Conservation (phyloP, 371 early-diverging fungal genomes). For the Mortierella sp. region DNA sequence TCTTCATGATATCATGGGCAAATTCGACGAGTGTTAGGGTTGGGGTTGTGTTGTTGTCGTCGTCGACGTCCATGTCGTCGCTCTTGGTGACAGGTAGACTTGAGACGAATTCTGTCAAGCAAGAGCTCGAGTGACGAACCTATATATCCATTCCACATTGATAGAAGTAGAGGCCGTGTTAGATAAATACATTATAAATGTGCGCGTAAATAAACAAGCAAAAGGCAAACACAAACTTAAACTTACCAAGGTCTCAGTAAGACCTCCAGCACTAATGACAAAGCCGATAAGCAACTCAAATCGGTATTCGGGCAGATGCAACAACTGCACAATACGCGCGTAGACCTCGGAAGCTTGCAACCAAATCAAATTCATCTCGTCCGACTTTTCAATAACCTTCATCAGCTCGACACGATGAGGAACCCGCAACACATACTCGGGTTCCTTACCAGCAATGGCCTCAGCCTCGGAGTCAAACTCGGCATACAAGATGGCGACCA, state of each 20-base stretch:
- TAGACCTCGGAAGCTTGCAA: conserved; percentile 76
- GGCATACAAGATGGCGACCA: conserved; percentile 62
- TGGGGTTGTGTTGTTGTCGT: not conserved
- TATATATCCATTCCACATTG: conserved; percentile 17
- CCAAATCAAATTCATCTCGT: conserved; percentile 77
- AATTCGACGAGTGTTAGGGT: conserved; percentile 53
- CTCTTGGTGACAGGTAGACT: conserved; percentile 53
- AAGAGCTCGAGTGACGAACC: conserved; percentile 81
- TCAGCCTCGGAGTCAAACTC: conserved; percentile 28
- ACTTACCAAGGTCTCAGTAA: conserved; percentile 84
- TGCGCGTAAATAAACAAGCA: not conserved
- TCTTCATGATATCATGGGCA: conserved; percentile 59
- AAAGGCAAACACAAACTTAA: not conserved
- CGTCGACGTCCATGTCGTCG: conserved; percentile 21
- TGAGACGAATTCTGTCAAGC: conserved; percentile 74
- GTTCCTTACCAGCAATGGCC: not conserved
- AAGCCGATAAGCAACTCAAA: conserved; percentile 76
- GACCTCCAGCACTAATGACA: conserved; percentile 83
- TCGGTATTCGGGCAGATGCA: conserved; percentile 71
- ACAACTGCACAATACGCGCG: conserved; percentile 70
- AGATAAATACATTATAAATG: not conserved
- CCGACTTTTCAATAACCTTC: conserved; percentile 39
- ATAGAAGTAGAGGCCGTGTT: too few species aligned
- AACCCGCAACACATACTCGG: conserved; percentile 26
- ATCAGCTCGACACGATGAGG: conserved; percentile 32